Base-by-base conservation (phyloP, 2,329 filamentous ascomycete genomes). In the Rosellinia necatrix region DNA sequence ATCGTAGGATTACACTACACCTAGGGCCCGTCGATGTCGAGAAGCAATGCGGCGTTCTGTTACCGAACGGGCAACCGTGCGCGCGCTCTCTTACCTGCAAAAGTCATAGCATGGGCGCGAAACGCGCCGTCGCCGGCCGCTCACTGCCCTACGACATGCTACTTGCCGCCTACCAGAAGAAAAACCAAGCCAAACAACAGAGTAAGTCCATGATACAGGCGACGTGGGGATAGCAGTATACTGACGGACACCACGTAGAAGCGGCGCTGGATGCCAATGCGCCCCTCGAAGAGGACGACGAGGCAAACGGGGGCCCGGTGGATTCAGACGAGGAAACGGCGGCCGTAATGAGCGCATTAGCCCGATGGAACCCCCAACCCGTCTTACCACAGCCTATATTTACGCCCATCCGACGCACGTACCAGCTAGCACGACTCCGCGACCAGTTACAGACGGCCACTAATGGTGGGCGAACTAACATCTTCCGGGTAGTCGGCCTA, bases 101-200 rank as follows among this genome's bases (percentile, higher is more conserved):
- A 75, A 93, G 89, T 58, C 92, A 97, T 64, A 88, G 83, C n/a
- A 96, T 97, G 92, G 92, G 92, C 9, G 89, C 92, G 4, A 97
- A 97, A 74, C 83, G 92, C 64, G 89, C 89, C 1, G 92, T 97
- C 3, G 89, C 91, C 4, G 92, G 92, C 1, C 82, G 92, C 59
- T 94, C 90, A 40, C 76, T 96, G 57, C 92, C 92, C 1, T 97
- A 97, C 69, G 92, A 96, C 72, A 94, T 96, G 88, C 78, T 97
- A 34, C 81, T 97, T 32, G 87, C 89, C 12, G 88, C 89, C 6
- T 94, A 94, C 68, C 90, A 94, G 73, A 97, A 97, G 81, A 97
- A 97, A 80, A 99, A 99, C 68, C 94, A 97, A 73, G 94, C 94
- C 19, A 96, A 96, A 70, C 91, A 96, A 76, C 94, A 97, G 74